Base-by-base conservation (phyloP, 2,329 filamentous ascomycete genomes). In the Neonectria magnoliae region DNA sequence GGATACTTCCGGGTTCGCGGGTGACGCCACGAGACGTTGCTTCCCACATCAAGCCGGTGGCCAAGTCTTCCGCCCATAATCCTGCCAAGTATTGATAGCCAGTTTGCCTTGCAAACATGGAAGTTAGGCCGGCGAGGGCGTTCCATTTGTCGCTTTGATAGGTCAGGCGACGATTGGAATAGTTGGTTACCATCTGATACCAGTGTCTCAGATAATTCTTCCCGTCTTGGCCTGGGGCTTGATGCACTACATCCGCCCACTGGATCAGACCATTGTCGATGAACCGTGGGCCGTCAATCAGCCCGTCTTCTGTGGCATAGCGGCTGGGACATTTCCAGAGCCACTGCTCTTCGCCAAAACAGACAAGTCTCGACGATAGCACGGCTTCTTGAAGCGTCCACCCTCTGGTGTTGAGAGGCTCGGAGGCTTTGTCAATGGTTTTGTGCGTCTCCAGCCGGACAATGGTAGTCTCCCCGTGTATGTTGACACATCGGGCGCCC, bases 241-340 rank as follows among this genome's bases (percentile, higher is more conserved):
- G n/a, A 22, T 42, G n/a, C 13, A 57, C 41, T 33, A 57, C n/a
- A n/a, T 42, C 54, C 5, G 6, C 42, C 54, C 54, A 57, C 22
- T 57, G 54, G 25, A 33, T 47, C 54, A 57, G 13, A n/a, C 41
- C 36, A 6, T 57, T 42, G 13, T 47, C 6, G 4, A 2, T n/a
- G n/a, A 25, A 8, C 14, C 33, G 54, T n/a, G 54, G 54, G 4
- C 54, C 41, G 18, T 57, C 54, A 8, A 57, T 25, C 3, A 57
- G 42, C 41, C 54, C 54, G 2, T 57, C 54, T 27, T 57, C 54
- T 57, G 54, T 57, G 11, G 54, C 29, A 11, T 57, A 57, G 11
- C 54, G 54, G 54, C 42, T 57, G 41, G 54, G 27, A 29, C 54
- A 57, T 36, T 57, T 57, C 54, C 54, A 57, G 27, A 57, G 54